Evolutionary conservation across 1,139 yeast species (phyloP), one percentile per base, ranked within the genome.

Genomic region (Cylindricascospora bacillispora): DNA sequence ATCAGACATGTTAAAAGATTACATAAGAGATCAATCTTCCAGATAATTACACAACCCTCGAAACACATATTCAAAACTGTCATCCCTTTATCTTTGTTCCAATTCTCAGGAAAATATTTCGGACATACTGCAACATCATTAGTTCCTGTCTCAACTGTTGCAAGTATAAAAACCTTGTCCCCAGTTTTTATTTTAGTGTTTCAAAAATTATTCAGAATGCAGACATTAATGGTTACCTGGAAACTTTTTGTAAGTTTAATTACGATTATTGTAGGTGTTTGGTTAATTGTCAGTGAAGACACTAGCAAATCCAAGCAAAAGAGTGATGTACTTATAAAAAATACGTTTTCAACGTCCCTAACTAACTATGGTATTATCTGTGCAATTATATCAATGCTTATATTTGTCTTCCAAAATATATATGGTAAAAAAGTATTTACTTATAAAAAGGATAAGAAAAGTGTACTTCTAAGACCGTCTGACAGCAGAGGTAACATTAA

Each of bases 121-220:
- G 76, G 92, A 5, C 95, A 85, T 52, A 78, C 79, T 50, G 93
- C 97, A 14, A 86, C 97, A 2, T 72, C 89, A 4, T 59, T 79
- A 36, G 85, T 89, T 19, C 95, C 95, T 0, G 95, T 89, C 10
- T 82, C 95, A 1, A 65, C 89, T 37, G 95, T 89, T 14, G 95
- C 89, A 48, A 89, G 95, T 24, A 77, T 89, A 45, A 89, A 89
- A 59, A 89, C 95, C 1, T 62, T 86, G 26, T 78, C 94, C 14
- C 98, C 98, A 2, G 62, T 89, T 27, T 70, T 82, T 33, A 82
- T 95, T 1, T 93, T 89, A 10, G 52, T 74, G 13, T 74, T 82
- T 16, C 86, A 86, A 57, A 65, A 85, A 37, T 32, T 75, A 3
- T 31, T 81, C 63, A 35, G 58, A 57, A 32, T 86, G 73, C 62